phyloP scores from a whole-genome alignment of 179 eudicot genomes.

The Carnegiea gigantea region DNA sequence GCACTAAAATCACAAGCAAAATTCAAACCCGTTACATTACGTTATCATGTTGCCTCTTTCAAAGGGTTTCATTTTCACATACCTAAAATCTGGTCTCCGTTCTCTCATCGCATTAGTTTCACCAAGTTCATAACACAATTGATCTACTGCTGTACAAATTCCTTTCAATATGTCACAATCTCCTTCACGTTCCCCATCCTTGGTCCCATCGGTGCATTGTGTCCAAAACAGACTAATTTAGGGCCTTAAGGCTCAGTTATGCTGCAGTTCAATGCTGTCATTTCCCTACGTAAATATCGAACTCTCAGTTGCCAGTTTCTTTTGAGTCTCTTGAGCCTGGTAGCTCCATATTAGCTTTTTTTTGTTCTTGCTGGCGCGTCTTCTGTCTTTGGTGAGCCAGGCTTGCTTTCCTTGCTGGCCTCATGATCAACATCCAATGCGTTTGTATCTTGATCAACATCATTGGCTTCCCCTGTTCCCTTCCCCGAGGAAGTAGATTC shows the following conservation, averaged over 20 bases:
- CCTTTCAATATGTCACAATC: neutral
- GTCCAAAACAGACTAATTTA: neutral
- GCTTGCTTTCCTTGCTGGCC: too few relatives aligned
- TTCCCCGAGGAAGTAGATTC: neutral
- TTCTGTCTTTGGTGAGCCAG: neutral
- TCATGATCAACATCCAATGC: neutral
- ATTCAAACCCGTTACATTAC: neutral
- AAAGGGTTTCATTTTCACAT: neutral
- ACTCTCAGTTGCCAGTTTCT: neutral
- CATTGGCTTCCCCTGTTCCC: neutral
- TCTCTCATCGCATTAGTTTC: neutral
- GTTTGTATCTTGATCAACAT: neutral
- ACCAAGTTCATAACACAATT: neutral
- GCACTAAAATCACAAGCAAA: neutral
- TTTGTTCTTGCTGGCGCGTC: neutral
- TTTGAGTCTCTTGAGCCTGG: neutral
- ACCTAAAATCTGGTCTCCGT: neutral
- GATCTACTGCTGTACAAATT: neutral
- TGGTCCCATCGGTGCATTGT: neutral
- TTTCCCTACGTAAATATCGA: neutral
- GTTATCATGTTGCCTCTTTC: neutral
- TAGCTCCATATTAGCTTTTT: neutral
- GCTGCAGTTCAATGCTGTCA: neutral
- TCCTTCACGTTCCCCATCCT: neutral
- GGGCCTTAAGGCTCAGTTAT: neutral